Conservation (phyloP, 2,329 filamentous ascomycete species). For the Tolypocladium sp. region DNA sequence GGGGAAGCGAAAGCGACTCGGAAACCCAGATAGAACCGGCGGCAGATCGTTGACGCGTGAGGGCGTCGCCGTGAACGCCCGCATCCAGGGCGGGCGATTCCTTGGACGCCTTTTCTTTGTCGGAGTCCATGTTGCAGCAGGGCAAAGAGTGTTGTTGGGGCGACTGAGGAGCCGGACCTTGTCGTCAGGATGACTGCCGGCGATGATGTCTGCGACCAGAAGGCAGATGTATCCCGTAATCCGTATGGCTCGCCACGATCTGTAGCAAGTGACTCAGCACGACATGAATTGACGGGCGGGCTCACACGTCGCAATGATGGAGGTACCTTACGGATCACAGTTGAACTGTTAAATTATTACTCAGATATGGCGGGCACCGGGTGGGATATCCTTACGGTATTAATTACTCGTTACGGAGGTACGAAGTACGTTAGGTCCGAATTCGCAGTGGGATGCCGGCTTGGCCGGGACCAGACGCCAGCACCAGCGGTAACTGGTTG, state of each 20-base stretch:
- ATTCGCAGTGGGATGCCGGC: neutral
- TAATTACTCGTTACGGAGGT: no score
- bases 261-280: neutral
- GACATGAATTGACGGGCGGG: neutral
- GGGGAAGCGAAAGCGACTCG: constrained; percentile 12
- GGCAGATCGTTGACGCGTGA: neutral
- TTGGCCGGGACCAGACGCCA: no score
- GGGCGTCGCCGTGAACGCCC: neutral
- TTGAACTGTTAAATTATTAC: neutral
- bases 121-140: neutral
- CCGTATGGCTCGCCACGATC: neutral
- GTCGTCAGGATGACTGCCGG: neutral
- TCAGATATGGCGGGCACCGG: neutral
- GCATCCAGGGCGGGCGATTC: neutral
- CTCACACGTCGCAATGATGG: neutral
- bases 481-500: no score
- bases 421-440: no score
- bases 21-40: constrained; percentile 11
- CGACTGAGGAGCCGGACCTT: neutral
- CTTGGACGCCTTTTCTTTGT: neutral
- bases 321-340: no score
- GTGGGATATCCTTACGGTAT: neutral
- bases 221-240: no score
- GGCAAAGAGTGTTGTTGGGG: neutral
- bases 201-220: no score